Percentiles rank a stretch among this genome's conserved stretches.
Conservation (phyloP, 2,329 filamentous ascomycete species). For the Colletotrichum melonis region DNA sequence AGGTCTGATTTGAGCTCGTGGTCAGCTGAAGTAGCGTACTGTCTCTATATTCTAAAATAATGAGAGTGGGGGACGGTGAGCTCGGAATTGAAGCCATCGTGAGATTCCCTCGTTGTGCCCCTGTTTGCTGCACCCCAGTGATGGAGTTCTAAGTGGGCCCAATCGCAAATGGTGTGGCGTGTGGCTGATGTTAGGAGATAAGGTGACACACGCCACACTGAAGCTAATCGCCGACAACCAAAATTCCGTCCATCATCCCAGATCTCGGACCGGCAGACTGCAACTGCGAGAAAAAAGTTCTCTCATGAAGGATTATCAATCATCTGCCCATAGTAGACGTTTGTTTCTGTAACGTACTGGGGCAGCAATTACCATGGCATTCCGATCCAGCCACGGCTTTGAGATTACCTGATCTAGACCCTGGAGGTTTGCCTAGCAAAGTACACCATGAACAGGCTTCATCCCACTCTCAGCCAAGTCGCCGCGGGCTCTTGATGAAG, state of each 20-base stretch:
- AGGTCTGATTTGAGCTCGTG: too few species aligned
- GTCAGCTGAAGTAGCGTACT: not conserved
- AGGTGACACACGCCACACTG: slow-evolving; percentile 3
- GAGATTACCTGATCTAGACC: not conserved
- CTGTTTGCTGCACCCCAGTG: not conserved
- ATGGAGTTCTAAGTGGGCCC: not conserved
- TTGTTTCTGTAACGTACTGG: not conserved
- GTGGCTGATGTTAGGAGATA: slow-evolving; percentile 18
- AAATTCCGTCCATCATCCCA: not conserved
- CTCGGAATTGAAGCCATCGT: not conserved
- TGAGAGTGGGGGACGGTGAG: not conserved
- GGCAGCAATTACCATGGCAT: not conserved
- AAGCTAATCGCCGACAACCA: slow-evolving; percentile 17
- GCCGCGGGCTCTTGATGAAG: not conserved
- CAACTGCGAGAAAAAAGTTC: not conserved
- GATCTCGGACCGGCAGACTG: not conserved
- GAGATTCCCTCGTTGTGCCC: not conserved
- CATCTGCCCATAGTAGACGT: not conserved
- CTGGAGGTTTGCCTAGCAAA: not conserved
- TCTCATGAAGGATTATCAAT: not conserved
- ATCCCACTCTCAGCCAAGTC: not conserved
- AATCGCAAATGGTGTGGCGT: slow-evolving; percentile 1
- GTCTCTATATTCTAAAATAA: not conserved
- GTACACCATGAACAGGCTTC: not conserved
- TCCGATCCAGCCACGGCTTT: not conserved